Conservation (phyloP, 192 early-diverging fungal species). For the Martensiomyces pterosporus region DNA sequence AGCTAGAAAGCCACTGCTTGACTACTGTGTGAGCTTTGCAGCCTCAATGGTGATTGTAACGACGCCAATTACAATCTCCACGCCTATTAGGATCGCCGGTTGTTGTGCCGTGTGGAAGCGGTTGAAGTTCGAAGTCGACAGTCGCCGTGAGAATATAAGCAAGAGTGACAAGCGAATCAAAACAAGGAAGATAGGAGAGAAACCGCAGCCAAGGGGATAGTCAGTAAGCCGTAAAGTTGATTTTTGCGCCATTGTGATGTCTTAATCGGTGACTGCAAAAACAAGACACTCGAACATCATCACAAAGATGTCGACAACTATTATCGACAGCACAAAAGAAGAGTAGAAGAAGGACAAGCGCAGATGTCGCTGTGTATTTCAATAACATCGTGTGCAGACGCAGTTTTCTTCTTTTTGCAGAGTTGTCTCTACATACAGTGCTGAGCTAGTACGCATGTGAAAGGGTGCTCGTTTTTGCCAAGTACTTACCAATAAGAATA, state of each 20-base stretch:
- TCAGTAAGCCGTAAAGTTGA: too few relatives aligned
- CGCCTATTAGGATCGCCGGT: too few relatives aligned
- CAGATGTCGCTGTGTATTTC: neutral
- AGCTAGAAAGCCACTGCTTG: too few relatives aligned
- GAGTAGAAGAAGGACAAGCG: constrained; percentile 1
- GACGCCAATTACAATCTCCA: constrained; percentile 73
- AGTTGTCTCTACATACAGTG: neutral
- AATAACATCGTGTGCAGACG: too few relatives aligned
- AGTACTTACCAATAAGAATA: constrained; percentile 72
- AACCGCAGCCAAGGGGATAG: too few relatives aligned
- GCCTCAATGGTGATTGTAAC: constrained; percentile 72
- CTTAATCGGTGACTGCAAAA: constrained; percentile 38
- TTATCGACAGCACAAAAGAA: neutral
- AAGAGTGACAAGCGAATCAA: constrained; percentile 1
- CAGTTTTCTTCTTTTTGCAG: too few relatives aligned
- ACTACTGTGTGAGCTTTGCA: constrained; percentile 38
- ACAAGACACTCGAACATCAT: constrained; percentile 46
- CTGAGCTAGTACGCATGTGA: too few relatives aligned
- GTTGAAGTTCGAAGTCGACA: too few relatives aligned
- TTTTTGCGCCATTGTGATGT: too few relatives aligned
- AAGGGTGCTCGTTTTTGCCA: neutral
- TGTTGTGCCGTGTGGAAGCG: neutral
- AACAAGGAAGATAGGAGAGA: too few relatives aligned
- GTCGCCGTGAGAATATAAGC: constrained; percentile 4
- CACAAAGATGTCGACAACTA: constrained; percentile 47